Percentiles rank a stretch among this genome's conserved stretches.
phyloP scores from a whole-genome alignment of 116 monocot species.

The Papilionanthe hybrid region DNA sequence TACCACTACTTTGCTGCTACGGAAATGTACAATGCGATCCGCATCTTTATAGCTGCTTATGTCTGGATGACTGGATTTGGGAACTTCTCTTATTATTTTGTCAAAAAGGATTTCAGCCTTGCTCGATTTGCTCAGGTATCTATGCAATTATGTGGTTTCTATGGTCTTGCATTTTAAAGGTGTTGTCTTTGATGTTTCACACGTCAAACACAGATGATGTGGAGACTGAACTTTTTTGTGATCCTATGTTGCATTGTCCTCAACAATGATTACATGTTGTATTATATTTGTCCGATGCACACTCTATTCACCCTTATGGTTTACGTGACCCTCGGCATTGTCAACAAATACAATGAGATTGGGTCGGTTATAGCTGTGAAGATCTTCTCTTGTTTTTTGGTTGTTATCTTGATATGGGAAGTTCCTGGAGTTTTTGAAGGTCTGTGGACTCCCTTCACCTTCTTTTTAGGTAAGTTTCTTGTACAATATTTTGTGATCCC shows the following conservation, averaged over 20 bases:
- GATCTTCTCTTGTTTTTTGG: constrained; percentile 33
- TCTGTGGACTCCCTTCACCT: constrained; percentile 37
- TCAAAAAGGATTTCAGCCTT: constrained; percentile 63
- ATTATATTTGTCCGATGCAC: constrained; percentile 56
- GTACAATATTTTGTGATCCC: neutral
- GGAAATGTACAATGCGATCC: constrained; percentile 64
- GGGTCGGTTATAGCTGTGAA: constrained; percentile 38
- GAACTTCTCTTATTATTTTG: constrained; percentile 66
- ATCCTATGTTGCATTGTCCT: constrained; percentile 51
- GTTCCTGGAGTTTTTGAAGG: constrained; percentile 47
- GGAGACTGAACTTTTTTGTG: constrained; percentile 58
- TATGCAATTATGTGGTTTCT: neutral
- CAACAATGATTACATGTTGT: constrained; percentile 60
- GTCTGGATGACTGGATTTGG: constrained; percentile 80
- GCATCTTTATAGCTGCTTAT: constrained; percentile 66
- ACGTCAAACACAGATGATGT: constrained; percentile 53
- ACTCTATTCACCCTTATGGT: constrained; percentile 49
- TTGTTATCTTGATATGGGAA: constrained; percentile 48
- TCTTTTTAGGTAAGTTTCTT: constrained; percentile 25
- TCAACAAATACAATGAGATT: constrained; percentile 42
- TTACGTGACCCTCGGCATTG: constrained; percentile 34
- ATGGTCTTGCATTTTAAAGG: neutral
- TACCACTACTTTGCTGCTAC: constrained; percentile 61
- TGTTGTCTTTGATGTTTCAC: neutral
- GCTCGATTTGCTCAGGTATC: constrained; percentile 56